Conservation (phyloP, 495 filamentous ascomycete species). For the Margaritispora aquatica region DNA sequence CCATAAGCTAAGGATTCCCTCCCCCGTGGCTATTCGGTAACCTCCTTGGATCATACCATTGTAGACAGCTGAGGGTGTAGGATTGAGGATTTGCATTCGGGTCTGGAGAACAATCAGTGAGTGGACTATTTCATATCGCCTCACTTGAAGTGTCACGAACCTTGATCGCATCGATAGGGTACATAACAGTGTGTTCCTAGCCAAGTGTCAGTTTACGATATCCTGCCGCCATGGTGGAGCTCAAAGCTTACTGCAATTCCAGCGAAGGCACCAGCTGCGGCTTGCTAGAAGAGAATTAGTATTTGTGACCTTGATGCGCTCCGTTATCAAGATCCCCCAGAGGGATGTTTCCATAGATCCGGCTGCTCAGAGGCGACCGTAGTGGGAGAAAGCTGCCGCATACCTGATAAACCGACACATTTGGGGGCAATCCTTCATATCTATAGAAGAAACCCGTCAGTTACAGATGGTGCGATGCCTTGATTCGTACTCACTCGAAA, state of each 20-base stretch:
- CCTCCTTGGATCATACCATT: slow-evolving; percentile 88
- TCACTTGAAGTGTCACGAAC: slow-evolving; percentile 42
- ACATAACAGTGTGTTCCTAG: slow-evolving; percentile 91
- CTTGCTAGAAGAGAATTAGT: too few relatives aligned
- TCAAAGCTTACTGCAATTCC: slow-evolving; percentile 78
- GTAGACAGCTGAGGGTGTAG: slow-evolving; percentile 78
- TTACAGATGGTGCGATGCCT: background rate
- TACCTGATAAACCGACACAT: too few relatives aligned
- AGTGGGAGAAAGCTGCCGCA: too few relatives aligned
- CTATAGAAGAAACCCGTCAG: slow-evolving; percentile 28
- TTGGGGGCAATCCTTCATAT: slow-evolving; percentile 54
- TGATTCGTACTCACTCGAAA: slow-evolving; percentile 42
- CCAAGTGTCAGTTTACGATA: slow-evolving; percentile 7
- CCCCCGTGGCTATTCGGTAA: slow-evolving; percentile 80
- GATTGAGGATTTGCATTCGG: slow-evolving; percentile 93
- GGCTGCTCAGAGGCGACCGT: too few relatives aligned
- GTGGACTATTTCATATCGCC: slow-evolving; percentile 12
- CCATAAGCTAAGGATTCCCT: slow-evolving; percentile 90
- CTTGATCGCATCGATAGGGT: slow-evolving; percentile 96
- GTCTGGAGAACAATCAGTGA: slow-evolving; percentile 52
- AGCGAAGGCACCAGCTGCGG: slow-evolving; percentile 95
- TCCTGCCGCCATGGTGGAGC: slow-evolving; percentile 1
- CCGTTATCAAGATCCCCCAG: too few relatives aligned
- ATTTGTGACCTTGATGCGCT: too few relatives aligned
- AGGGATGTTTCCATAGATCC: too few relatives aligned